These are phyloP conservation scores for Botrytis aclada DNA, from an alignment of 2,329 filamentous ascomycete species.

Conservation along the genomic window DNA sequence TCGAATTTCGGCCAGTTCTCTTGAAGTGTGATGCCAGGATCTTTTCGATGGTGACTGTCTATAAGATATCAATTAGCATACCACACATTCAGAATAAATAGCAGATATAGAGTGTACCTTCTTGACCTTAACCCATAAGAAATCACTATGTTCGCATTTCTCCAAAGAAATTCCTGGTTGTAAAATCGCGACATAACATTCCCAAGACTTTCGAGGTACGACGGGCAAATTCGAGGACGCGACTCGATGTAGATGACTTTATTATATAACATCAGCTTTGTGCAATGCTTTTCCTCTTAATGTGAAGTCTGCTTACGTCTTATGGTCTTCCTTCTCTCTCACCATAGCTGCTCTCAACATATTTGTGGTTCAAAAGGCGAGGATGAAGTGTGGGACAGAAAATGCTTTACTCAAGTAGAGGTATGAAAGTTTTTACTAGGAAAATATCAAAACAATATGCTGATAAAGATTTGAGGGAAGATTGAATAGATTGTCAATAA, in stretches of 20 bases:
- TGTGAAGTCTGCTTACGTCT: neutral
- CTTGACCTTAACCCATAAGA: constrained; percentile 1
- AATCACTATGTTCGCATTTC: neutral
- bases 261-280: neutral
- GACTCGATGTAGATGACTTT: neutral
- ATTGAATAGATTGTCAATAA: neutral
- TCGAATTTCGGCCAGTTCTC: neutral
- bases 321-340: neutral
- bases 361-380: neutral
- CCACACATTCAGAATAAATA: no score
- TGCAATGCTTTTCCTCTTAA: neutral
- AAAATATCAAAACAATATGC: neutral
- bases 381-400: neutral
- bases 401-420: no score
- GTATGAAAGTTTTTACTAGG: neutral
- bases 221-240: neutral
- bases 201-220: constrained; percentile 1
- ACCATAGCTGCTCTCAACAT: neutral
- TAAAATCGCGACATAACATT: constrained; percentile 5
- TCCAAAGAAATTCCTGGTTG: neutral
- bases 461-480: neutral
- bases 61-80: neutral
- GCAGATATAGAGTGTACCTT: neutral
- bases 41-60: neutral
- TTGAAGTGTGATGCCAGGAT: neutral